Evolutionary conservation across 257 asterid genomes (phyloP).

Genomic region (Misopates orontium): DNA sequence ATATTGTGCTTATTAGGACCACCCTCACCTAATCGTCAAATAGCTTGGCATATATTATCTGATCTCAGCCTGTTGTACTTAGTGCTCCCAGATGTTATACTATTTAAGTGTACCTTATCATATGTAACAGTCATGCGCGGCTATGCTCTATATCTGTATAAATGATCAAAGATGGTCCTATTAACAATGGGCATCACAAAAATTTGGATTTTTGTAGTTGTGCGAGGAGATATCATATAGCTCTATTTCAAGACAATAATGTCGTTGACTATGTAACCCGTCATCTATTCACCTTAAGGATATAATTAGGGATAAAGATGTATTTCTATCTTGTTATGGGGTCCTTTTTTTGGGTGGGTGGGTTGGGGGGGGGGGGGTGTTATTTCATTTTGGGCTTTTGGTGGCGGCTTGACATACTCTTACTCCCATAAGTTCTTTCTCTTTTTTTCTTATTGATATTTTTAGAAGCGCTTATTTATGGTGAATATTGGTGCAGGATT

Average conservation of each 20-base stretch:
- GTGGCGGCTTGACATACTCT: not conserved
- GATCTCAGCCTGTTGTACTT: no score
- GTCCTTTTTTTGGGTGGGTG: no score
- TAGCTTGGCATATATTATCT: not conserved
- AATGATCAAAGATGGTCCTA: not conserved
- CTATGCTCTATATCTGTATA: not conserved
- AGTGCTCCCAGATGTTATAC: no score
- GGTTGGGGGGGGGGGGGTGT: no score
- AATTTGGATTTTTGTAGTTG: not conserved
- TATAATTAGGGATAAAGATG: not conserved
- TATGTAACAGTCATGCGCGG: not conserved
- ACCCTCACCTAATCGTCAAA: not conserved
- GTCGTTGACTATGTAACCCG: no score
- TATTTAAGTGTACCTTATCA: no score
- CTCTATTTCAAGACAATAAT: no score
- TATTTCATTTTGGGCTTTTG: not conserved
- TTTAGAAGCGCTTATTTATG: constrained; percentile 6
- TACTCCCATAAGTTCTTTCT: not conserved
- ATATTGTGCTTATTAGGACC: not conserved
- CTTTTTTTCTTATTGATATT: constrained; percentile 7
- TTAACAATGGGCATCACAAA: not conserved
- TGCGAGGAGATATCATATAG: not conserved
- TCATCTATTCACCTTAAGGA: not conserved
- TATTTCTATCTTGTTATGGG: constrained; percentile 2
- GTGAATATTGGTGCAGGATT: constrained; percentile 45